Conservation (phyloP, 441 rosid species). For the Adansonia grandidieri region DNA sequence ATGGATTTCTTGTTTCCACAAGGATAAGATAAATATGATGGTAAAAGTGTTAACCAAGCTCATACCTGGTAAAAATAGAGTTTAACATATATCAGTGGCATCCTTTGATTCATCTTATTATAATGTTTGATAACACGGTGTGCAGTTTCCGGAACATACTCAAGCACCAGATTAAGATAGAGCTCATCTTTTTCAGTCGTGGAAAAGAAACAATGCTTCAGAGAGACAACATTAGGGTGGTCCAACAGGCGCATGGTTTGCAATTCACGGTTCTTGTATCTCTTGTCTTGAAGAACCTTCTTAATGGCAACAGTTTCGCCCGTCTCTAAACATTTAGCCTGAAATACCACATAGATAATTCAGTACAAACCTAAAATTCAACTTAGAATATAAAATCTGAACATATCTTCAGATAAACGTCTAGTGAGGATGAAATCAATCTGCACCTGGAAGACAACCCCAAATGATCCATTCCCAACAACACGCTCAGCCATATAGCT, state of each 20-base stretch:
- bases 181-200: slow-evolving; percentile 75
- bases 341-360: slow-evolving; percentile 24
- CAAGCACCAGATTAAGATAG: slow-evolving; percentile 75
- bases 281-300: slow-evolving; percentile 78
- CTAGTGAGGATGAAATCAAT: neutral
- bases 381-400: neutral
- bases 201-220: slow-evolving; percentile 87
- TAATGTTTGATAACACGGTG: slow-evolving; percentile 72
- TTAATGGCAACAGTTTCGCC: slow-evolving; percentile 75
- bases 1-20: neutral
- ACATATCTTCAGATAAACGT: neutral
- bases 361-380: neutral
- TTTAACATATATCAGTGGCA: slow-evolving; percentile 69
- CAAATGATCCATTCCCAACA: slow-evolving; percentile 76
- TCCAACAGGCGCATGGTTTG: slow-evolving; percentile 78
- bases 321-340: slow-evolving; percentile 76
- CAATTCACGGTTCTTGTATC: slow-evolving; percentile 76
- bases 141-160: slow-evolving; percentile 74
- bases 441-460: slow-evolving; percentile 70
- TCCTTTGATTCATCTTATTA: slow-evolving; percentile 66
- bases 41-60: neutral
- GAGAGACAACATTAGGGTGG: slow-evolving; percentile 68
- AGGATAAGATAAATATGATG: neutral
- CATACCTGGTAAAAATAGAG: slow-evolving; percentile 72
- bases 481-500: slow-evolving; percentile 84